Evolutionary conservation across 495 filamentous ascomycete genomes (phyloP), one percentile per base, ranked within the genome.

Genomic region (Cercophora sp.): DNA sequence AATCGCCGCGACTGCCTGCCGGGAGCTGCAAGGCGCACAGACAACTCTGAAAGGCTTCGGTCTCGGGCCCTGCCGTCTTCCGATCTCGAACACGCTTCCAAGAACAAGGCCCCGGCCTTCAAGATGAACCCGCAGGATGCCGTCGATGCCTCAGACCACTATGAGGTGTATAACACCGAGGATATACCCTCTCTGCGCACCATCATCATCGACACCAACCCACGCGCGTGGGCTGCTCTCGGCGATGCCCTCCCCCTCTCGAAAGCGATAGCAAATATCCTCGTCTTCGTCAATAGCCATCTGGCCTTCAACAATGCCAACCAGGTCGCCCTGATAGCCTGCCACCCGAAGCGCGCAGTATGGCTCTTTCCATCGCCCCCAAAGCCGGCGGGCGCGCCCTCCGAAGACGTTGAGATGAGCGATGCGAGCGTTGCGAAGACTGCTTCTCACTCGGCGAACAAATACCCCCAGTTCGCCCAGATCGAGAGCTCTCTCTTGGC

Each of bases 221-320:
- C 93, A 1, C 87, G 87, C 59, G 90, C 93, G 65, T 98, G 93
- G 93, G 83, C 87, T 3, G 76, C 87, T 41, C 80, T 97, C 51
- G 69, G 81, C 56, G 68, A 83, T 53, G 82, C 79, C 4, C 86
- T 98, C n/a, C 81, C 93, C 25, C 79, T 97, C 54, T 83, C 86
- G 47, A 85, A 86, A 59, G 89, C 87, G 48, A 75, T 98, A 51
- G 85, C 94, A 45, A 93, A 89, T 73, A 79, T 97, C 55, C 85
- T 96, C 62, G 85, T 97, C 75, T 96, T 96, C 73, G 84, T 96
- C 67, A 96, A 98, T 65, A 88, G 91, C 51, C 93, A 98, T 65
- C 80, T 98, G 5, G 87, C 93, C 55, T 89, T 88, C 71, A 91
- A 89, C 71, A 87, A 94, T 69, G 84, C 88, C 46, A 97, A 96